phyloP scores from a whole-genome alignment of 176 grass and related monocot genomes.

The Ensete glaucum region DNA sequence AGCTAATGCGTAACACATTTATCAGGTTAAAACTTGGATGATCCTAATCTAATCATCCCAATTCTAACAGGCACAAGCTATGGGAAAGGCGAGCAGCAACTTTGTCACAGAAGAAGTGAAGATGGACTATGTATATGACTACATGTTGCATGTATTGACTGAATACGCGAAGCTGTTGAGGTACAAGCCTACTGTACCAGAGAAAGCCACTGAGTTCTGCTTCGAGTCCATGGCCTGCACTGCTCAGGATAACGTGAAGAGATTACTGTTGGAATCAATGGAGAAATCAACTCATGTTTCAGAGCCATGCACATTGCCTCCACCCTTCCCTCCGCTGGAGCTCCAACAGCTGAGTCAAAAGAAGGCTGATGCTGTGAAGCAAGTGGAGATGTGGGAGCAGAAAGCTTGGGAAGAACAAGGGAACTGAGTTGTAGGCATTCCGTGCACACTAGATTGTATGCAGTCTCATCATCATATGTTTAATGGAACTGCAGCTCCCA shows the following conservation, averaged over 20 bases:
- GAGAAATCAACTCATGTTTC: constrained; percentile 32
- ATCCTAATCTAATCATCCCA: not conserved
- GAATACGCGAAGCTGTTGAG: constrained; percentile 52
- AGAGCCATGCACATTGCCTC: constrained; percentile 46
- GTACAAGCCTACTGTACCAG: constrained; percentile 64
- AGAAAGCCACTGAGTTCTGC: constrained; percentile 52
- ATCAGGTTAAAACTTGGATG: not conserved
- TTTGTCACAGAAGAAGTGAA: constrained; percentile 44
- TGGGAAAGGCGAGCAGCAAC: constrained; percentile 32
- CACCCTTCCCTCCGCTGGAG: constrained; percentile 37
- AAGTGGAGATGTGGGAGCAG: constrained; percentile 8
- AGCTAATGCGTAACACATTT: not conserved
- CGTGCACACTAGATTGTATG: not conserved
- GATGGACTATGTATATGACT: constrained; percentile 85
- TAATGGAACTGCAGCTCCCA: not conserved
- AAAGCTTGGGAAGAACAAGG: not conserved
- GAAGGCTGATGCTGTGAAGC: constrained; percentile 10
- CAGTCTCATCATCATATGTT: not conserved
- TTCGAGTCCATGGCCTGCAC: constrained; percentile 54
- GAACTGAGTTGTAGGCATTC: not conserved
- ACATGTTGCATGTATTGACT: constrained; percentile 77
- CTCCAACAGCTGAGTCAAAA: constrained; percentile 6
- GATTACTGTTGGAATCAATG: constrained; percentile 67
- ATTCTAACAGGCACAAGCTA: constrained; percentile 27
- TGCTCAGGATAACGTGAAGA: not conserved